Percentiles rank a stretch among this genome's conserved stretches.
These are phyloP conservation scores for Conticribra weissflogii DNA, from an alignment of 108 stramenopile genomes.

Conservation along the genomic window DNA sequence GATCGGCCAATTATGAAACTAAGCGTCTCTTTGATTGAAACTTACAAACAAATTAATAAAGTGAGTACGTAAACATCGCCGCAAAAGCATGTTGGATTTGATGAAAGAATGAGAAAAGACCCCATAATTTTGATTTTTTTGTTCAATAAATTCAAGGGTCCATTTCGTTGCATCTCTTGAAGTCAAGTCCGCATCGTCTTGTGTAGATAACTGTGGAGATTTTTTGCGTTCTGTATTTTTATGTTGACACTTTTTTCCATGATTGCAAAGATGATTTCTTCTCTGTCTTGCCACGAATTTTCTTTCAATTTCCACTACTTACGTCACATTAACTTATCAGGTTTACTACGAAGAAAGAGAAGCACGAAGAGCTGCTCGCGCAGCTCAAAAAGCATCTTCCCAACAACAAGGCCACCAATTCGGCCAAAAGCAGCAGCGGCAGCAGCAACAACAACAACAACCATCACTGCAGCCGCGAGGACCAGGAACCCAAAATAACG, in stretches of 20 bases:
- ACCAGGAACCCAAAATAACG: conserved; percentile 74
- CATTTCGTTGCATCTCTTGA: too few species aligned
- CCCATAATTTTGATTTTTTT: background rate
- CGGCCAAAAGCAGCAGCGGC: conserved; percentile 14
- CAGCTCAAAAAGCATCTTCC: conserved; percentile 21
- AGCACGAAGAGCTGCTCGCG: conserved; percentile 65
- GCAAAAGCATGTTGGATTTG: too few species aligned
- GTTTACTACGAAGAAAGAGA: conserved; percentile 92
- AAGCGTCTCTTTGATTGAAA: conserved; percentile 89
- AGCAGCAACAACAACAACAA: conserved; percentile 9
- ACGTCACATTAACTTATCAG: too few species aligned
- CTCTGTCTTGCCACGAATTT: too few species aligned
- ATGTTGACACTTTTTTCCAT: too few species aligned
- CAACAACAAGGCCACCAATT: conserved; percentile 5
- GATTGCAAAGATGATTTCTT: too few species aligned
- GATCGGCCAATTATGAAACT: conserved; percentile 90
- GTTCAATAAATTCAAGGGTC: too few species aligned
- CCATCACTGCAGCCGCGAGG: conserved; percentile 18
- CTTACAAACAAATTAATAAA: conserved; percentile 94
- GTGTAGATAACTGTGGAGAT: too few species aligned
- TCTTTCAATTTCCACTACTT: too few species aligned
- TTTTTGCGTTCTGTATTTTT: too few species aligned
- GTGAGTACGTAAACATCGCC: too few species aligned
- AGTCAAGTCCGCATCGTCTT: too few species aligned
- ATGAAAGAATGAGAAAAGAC: background rate